Evolutionary conservation across 805 yeast species (phyloP), one percentile per base, ranked within the genome.

Genomic region (Hyphopichia homilentoma): DNA sequence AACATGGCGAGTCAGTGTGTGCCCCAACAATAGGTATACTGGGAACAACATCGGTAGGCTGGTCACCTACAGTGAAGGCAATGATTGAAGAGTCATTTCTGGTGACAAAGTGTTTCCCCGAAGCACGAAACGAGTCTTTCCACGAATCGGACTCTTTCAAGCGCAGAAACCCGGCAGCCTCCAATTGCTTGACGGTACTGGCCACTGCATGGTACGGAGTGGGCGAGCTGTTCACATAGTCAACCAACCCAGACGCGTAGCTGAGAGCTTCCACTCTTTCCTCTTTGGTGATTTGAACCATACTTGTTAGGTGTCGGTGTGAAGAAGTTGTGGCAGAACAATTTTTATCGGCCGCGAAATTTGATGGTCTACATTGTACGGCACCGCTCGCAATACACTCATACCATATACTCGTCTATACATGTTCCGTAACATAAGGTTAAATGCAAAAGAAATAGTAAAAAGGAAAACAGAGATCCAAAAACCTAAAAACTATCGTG

Each of bases 201-300:
- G 75, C 72, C 6, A 89, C 95, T 1, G 88, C 96, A 58, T 93
- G 97, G 57, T 88, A 90, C 0, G 97, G 97, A 0, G 97, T 81
- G 12, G 96, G 97, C 0, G 95, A 82, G 3, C 72, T 68, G 61
- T 87, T 87, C 39, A 93, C 81, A 52, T 83, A 90, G 27, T 75
- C 68, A 30, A 89, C 65, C 49, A 89, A 86, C 29, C 81, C 85
- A 42, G 68, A 57, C 9, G 81, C 80, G 34, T 61, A 54, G 25
- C 58, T 45, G 15, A 64, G 44, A 6, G 50, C 33, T 28, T 35
- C 34, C 7, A 25, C 25, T 16, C 13, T 34, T 3, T 34, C 29
- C 16, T 32, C 30, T 8, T 16, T 13, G 5, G 29, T 14, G n/a
- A 26, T 12, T 15, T 13, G 16, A 11, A 20, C 16, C 29, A 16